Evolutionary conservation across 768 basidiomycete genomes (phyloP), one percentile per base, ranked within the genome.

Genomic region (Atractiella rhizophila): DNA sequence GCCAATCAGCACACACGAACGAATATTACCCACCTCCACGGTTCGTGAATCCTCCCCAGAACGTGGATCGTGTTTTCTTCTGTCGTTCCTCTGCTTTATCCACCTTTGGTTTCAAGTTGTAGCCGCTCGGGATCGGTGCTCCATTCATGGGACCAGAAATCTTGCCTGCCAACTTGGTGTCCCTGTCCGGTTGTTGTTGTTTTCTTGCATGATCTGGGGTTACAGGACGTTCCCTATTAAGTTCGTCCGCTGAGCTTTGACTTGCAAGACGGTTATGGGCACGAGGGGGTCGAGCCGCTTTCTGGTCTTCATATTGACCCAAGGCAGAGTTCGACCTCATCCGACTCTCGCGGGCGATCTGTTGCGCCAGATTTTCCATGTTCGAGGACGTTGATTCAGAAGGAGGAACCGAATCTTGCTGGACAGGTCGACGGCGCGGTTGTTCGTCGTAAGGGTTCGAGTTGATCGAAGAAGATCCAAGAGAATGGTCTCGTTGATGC

Each of bases 31-130:
- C 46, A 46, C 66, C 64, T 21, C 48, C 49, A 39, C 67, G 68
- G 54, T 70, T 68, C 21, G 79, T 76, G 56, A 88, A 91, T 54
- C 73, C n/a, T n/a, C n/a, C 74, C 82, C 85, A 91, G 64, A 96
- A 91, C 6, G 73, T 73, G 44, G 80, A 83, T 62, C 86, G 86
- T 18, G 78, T 76, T 62, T 86, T 94, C 55, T 82, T 76, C 43
- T 82, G 68, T 56, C 86, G 67, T 45, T 86, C 81, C 44, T 55
- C 71, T 19, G 54, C 51, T n/a, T n/a, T n/a, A n/a, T n/a, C n/a
- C 31, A 45, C 42, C 40, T 47, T 41, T 8, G 44, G 15, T 16
- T 18, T 35, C 24, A 54, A 78, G 59, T 82, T 83, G 35, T 86
- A 94, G 60, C 85, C 86, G 66, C 75, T 81, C 0, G 82, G 82